Evolutionary conservation across 2,329 filamentous ascomycete species (phyloP).

Genomic region (Penicillium sp.): DNA sequence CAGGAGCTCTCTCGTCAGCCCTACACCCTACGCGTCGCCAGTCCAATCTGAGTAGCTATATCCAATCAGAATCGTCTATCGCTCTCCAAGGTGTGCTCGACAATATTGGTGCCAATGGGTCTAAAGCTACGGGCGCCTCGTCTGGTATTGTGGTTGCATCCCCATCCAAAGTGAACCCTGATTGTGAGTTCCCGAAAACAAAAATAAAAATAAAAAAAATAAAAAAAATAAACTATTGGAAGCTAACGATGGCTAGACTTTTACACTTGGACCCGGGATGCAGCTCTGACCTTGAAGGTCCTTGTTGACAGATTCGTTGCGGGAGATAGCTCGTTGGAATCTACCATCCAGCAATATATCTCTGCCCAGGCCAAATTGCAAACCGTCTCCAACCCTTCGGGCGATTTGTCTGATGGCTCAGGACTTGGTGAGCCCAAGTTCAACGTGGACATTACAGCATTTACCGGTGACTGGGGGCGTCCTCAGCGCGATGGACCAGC

Average conservation of each 20-base stretch:
- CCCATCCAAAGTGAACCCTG: constrained; percentile 54
- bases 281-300: constrained; percentile 69
- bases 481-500: constrained; percentile 80
- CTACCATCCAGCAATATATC: constrained; percentile 67
- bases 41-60: constrained; percentile 21
- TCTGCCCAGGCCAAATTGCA: constrained; percentile 66
- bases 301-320: constrained; percentile 66
- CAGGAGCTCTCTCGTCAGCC: constrained; percentile 1
- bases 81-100: constrained; percentile 55
- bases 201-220: neutral
- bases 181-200: constrained; percentile 52
- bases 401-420: constrained; percentile 45
- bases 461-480: constrained; percentile 68
- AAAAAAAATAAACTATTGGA: neutral
- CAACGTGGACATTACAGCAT: constrained; percentile 63
- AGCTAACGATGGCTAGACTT: constrained; percentile 55
- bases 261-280: constrained; percentile 77
- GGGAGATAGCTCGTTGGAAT: constrained; percentile 61
- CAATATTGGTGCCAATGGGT: constrained; percentile 57
- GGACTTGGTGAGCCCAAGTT: constrained; percentile 74
- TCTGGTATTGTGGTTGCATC: constrained; percentile 56
- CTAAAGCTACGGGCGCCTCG: constrained; percentile 47
- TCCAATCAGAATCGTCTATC: constrained; percentile 45
- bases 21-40: constrained; percentile 5
- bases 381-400: constrained; percentile 68